phyloP scores from a whole-genome alignment of 768 basidiomycete genomes.

The Rhodosporidiobolus odoratus region DNA sequence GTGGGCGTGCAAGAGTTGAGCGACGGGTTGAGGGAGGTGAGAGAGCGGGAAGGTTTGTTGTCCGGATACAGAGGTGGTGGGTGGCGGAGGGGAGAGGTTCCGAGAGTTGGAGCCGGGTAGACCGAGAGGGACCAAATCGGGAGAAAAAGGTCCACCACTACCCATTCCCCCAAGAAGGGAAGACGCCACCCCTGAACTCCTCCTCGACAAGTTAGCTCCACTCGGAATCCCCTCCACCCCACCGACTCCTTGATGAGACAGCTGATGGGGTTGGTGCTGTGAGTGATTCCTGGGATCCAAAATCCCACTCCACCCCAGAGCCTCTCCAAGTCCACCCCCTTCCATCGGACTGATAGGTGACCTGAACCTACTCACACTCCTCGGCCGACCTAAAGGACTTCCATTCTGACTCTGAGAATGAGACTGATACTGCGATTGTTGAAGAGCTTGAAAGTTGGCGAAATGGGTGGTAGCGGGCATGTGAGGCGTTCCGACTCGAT shows the following conservation, averaged over 20 bases:
- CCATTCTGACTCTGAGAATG: no score
- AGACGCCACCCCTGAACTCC: background rate
- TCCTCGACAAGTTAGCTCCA: background rate
- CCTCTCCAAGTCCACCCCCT: background rate
- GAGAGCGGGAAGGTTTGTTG: no score
- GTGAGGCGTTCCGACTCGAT: conserved; percentile 14
- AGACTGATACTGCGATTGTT: conserved; percentile 12
- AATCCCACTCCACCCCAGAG: background rate
- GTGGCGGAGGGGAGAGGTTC: background rate
- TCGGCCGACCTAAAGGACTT: background rate
- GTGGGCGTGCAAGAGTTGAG: conserved; percentile 3
- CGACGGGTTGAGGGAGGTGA: background rate
- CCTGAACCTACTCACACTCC: background rate
- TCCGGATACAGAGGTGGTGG: background rate
- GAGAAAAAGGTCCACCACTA: background rate
- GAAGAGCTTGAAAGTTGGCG: conserved; percentile 34
- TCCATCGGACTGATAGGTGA: background rate
- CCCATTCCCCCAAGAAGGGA: background rate
- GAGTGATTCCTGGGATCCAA: no score
- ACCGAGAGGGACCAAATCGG: background rate
- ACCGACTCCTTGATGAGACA: no score
- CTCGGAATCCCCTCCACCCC: background rate
- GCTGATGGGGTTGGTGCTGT: no score
- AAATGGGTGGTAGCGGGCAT: conserved; percentile 35
- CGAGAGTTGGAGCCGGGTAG: background rate